Conservation (phyloP, 345 rosid species). For the Eucalyptus marginata region DNA sequence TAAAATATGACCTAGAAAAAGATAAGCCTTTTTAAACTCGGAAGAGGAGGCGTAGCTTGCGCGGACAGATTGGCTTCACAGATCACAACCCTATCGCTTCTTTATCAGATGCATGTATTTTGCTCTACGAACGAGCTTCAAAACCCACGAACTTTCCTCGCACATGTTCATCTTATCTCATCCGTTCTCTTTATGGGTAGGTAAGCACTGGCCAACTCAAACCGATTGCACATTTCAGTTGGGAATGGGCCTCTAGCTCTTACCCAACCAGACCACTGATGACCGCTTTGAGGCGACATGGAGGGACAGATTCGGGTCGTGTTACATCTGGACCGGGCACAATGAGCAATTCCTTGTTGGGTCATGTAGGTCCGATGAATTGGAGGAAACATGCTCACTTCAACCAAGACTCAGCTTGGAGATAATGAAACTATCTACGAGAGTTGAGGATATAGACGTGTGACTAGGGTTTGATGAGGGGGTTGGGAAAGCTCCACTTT, state of each 20-base stretch:
- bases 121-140: background rate
- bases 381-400: background rate
- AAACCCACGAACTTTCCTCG: background rate
- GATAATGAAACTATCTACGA: background rate
- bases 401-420: background rate
- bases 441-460: background rate
- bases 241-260: background rate
- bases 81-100: background rate
- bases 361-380: background rate
- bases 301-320: background rate
- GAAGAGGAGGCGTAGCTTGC: background rate
- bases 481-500: background rate
- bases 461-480: background rate
- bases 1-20: background rate
- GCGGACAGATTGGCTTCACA: background rate
- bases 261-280: background rate
- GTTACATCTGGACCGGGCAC: background rate
- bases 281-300: background rate
- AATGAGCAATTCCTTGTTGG: background rate
- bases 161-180: background rate
- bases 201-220: background rate
- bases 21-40: background rate
- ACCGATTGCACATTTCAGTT: background rate
- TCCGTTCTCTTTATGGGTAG: background rate
- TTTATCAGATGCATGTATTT: background rate